Conservation (phyloP, 1,284 basidiomycete species). For the Sporisorium sorghi region DNA sequence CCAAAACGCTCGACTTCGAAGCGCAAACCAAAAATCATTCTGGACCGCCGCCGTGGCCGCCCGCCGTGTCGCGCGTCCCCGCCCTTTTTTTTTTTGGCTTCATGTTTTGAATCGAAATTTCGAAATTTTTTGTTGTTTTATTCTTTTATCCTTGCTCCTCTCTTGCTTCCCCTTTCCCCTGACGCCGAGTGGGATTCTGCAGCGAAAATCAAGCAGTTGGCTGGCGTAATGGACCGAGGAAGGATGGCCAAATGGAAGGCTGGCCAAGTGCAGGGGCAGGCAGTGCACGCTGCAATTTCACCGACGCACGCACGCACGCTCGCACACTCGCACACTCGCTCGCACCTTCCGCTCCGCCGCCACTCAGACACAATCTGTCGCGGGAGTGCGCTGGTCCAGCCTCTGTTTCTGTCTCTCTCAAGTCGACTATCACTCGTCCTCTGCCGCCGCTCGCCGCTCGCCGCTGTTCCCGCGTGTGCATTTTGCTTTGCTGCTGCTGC, state of each 20-base stretch:
- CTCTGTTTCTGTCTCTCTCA: neutral
- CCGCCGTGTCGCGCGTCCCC: too few relatives aligned
- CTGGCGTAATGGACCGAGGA: too few relatives aligned
- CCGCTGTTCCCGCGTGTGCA: neutral
- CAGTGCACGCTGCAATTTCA: slow-evolving; percentile 11
- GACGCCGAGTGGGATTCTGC: too few relatives aligned
- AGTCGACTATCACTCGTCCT: neutral
- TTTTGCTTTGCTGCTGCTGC: neutral
- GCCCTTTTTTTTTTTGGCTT: too few relatives aligned
- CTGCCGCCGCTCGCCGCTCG: neutral
- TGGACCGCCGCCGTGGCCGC: too few relatives aligned
- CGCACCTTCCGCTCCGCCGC: too few relatives aligned
- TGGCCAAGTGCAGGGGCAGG: neutral
- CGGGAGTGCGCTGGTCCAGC: neutral
- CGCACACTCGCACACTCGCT: neutral
- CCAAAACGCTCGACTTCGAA: neutral
- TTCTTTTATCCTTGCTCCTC: neutral
- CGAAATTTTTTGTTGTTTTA: neutral
- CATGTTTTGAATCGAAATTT: neutral
- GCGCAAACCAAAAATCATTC: too few relatives aligned
- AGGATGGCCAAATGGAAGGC: too few relatives aligned
- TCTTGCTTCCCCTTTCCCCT: too few relatives aligned
- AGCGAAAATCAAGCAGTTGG: too few relatives aligned
- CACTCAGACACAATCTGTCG: too few relatives aligned
- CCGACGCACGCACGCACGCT: slow-evolving; percentile 11